Evolutionary conservation across 2,329 filamentous ascomycete species (phyloP), one percentile per base, ranked within the genome.

Genomic region (Aspergillus felis): DNA sequence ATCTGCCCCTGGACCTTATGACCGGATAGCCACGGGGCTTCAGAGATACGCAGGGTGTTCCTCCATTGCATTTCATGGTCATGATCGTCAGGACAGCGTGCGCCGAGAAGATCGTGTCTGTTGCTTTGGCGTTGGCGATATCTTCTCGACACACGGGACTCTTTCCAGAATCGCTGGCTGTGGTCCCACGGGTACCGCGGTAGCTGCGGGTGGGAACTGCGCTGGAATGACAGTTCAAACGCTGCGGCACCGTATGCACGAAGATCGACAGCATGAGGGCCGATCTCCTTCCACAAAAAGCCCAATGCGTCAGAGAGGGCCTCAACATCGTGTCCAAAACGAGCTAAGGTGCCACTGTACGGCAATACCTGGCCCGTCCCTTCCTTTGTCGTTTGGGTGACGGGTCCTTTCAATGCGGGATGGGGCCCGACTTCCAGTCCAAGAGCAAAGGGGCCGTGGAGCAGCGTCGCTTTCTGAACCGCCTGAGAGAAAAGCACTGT

Each of bases 401-500:
- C n/a, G 1, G 68, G 65, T 1, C 67, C 60, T 22, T 60, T 59
- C 8, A 71, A 55, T 2, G 66, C 61, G 4, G 63, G 57, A 54
- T 71, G 68, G 6, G 69, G 66, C 4, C 69, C 69, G 4, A 69
- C 57, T 28, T 71, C 68, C 24, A 59, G 53, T 41, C 55, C 58
- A 42, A 56, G 53, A 27, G 63, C 24, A 72, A 74, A 64, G 78
- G 79, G 56, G 58, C 61, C 14, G 73, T 41, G 28, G n/a, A 50
- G 24, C 42, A 32, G 17, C 27, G 56, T 29, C 41, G 53, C 10
- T 3, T 24, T 29, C 29, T 35, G 51, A n/a, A 73, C 47, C 50
- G 66, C 66, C 22, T 68, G 56, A 20, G 61, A 64, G 61, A 76
- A 77, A 4, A 68, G 56, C 5, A 77, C 73, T 6, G 71, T 61